These are phyloP conservation scores for Microcos paniculata DNA, from an alignment of 345 rosid species.

Conservation along the genomic window DNA sequence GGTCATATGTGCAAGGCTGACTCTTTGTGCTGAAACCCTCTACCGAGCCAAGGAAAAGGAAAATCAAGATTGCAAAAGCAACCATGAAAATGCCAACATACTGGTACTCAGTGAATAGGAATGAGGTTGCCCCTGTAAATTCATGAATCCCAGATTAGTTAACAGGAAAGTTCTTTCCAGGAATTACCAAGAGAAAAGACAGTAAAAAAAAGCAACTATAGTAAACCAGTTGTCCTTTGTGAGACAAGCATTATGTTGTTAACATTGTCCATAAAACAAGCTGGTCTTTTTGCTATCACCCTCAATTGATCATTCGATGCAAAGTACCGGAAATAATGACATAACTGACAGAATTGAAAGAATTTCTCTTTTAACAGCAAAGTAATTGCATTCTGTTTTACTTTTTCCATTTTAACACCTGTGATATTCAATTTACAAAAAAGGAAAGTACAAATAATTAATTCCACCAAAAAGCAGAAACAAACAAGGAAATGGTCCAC, in stretches of 20 bases:
- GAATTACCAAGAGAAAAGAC: not conserved
- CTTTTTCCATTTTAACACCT: not conserved
- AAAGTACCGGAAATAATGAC: not conserved
- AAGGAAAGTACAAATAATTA: too few species aligned
- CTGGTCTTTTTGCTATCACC: not conserved
- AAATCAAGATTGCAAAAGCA: conserved; percentile 52
- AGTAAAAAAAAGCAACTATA: not conserved
- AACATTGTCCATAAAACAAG: not conserved
- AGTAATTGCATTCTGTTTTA: not conserved
- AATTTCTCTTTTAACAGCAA: not conserved
- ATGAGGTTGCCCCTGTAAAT: conserved; percentile 52
- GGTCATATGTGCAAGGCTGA: conserved; percentile 64
- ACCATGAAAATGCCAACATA: conserved; percentile 58
- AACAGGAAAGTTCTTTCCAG: not conserved
- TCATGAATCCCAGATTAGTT: conserved; percentile 3
- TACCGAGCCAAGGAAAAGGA: conserved; percentile 58
- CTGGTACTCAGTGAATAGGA: conserved; percentile 56
- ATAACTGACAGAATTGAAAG: not conserved
- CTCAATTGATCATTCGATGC: not conserved
- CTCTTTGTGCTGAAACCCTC: conserved; percentile 61
- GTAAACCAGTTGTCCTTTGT: not conserved
- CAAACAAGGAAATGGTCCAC: not conserved
- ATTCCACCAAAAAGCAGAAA: not conserved
- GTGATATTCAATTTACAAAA: not conserved
- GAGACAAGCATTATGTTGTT: not conserved